Base-by-base conservation (phyloP, 805 yeast species). In the Barnettozyma vustinii region DNA sequence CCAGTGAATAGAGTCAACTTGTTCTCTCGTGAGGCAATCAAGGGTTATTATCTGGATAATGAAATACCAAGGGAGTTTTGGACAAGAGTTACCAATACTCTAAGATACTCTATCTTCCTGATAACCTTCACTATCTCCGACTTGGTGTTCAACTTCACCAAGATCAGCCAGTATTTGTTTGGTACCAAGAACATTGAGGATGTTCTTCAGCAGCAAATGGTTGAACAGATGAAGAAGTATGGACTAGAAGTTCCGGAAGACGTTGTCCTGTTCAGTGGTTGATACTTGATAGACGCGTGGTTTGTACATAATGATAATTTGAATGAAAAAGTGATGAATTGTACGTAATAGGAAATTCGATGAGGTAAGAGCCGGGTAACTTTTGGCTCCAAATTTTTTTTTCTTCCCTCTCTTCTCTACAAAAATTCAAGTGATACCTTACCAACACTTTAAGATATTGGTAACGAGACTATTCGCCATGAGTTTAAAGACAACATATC, bases 1-100 rank as follows among this genome's bases (percentile, higher is more conserved):
- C 92, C 91, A 0, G 83, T 84, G n/a, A 86, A 86, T 61, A 71
- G 94, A 49, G 66, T 86, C 55, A 81, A 80, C 50, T 60, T 83
- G 26, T 69, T 86, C 47, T 86, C 87, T 0, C 64, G 69, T 15
- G 81, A 79, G 56, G 87, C 88, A 0, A 58, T 61, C 13, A 55
- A 48, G n/a, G 64, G 64, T 3, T 60, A 26, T 33, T 61, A 60
- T 32, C 33, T 61, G 16, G 56, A 53, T 33, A 46, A 54, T 9
- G 21, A 35, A 19, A n/a, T 21, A 1, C 13, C 18, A 21, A 23
- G 27, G 5, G 32, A 46, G 1, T 10, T 40, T 7, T 48, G 47
- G 42, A 48, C 42, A 20, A 42, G 52, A 3, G 1, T 54, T 0
- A 35, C 44, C 5, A 50, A 58, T 12, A 21, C 45, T 0, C 27